Conservation (phyloP, 2,329 filamentous ascomycete genomes). For the Aspergillus niger region DNA sequence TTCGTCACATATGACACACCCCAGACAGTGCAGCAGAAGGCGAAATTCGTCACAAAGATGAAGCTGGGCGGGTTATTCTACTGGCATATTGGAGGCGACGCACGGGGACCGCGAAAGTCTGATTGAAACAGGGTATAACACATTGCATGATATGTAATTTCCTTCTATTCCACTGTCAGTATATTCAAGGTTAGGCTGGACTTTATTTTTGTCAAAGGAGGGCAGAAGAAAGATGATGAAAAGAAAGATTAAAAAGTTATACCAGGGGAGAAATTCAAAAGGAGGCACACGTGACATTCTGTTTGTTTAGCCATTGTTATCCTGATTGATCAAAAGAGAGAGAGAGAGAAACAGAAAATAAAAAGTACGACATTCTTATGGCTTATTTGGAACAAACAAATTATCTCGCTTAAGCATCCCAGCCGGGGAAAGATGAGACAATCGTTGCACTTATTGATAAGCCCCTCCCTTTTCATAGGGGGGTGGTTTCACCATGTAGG, state of each 20-base stretch:
- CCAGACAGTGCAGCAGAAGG: constrained; percentile 74
- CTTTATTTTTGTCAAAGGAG: background rate
- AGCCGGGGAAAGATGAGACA: background rate
- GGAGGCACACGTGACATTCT: background rate
- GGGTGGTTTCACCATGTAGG: background rate
- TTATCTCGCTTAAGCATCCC: background rate
- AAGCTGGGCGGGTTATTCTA: constrained; percentile 77
- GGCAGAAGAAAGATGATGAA: background rate
- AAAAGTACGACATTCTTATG: too few species aligned
- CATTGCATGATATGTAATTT: constrained; percentile 49
- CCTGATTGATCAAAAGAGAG: too few species aligned
- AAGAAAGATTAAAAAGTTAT: background rate
- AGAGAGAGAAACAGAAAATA: too few species aligned
- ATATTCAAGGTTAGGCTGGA: background rate
- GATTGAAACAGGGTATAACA: constrained; percentile 61
- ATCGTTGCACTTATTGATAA: background rate
- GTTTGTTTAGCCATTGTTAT: background rate
- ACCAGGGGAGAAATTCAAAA: background rate
- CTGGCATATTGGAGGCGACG: constrained; percentile 76
- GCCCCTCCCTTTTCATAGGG: constrained; percentile 2
- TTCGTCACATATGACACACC: constrained; percentile 81
- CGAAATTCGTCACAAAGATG: constrained; percentile 69
- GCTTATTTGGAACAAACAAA: background rate
- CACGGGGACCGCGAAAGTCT: constrained; percentile 58
- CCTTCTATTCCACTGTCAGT: background rate